Evolutionary conservation across 352 stramenopile genomes (phyloP).

Genomic region (Pythium dissimile): DNA sequence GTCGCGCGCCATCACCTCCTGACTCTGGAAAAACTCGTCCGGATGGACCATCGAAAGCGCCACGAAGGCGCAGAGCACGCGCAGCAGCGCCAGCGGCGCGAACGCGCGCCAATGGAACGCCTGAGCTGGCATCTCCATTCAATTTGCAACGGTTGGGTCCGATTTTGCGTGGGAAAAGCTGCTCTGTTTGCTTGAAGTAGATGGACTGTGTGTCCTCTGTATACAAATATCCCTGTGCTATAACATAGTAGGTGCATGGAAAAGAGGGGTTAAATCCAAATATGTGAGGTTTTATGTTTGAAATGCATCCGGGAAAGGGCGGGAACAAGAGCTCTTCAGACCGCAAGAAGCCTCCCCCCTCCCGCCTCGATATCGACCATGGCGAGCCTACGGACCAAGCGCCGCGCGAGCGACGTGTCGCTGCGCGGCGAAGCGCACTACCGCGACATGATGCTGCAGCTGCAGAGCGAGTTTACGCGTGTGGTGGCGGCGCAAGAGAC

Average conservation of each 20-base stretch:
- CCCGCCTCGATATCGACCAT: not conserved
- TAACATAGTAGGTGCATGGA: no score
- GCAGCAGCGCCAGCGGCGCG: slow-evolving; percentile 34
- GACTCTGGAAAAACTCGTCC: slow-evolving; percentile 88
- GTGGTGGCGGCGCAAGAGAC: slow-evolving; percentile 54
- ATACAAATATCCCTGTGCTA: not conserved
- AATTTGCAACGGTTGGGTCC: no score
- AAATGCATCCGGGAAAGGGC: slow-evolving; percentile 23
- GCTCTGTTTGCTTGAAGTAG: slow-evolving; percentile 8
- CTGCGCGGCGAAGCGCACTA: slow-evolving; percentile 32
- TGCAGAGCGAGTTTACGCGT: slow-evolving; percentile 60
- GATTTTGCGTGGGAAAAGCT: no score
- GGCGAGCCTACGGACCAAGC: not conserved
- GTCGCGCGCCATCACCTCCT: slow-evolving; percentile 74
- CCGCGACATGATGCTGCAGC: slow-evolving; percentile 45
- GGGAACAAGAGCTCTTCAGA: slow-evolving; percentile 11
- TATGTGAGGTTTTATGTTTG: slow-evolving; percentile 12
- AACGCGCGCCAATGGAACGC: slow-evolving; percentile 23
- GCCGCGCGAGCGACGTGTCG: not conserved
- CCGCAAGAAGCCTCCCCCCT: not conserved
- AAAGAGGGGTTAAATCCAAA: not conserved
- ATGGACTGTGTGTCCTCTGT: not conserved
- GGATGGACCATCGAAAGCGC: slow-evolving; percentile 69
- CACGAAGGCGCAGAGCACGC: slow-evolving; percentile 27
- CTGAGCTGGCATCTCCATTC: no score